These are phyloP conservation scores for Geotrichum candidum DNA, from an alignment of 1,139 yeast species.

Conservation along the genomic window DNA sequence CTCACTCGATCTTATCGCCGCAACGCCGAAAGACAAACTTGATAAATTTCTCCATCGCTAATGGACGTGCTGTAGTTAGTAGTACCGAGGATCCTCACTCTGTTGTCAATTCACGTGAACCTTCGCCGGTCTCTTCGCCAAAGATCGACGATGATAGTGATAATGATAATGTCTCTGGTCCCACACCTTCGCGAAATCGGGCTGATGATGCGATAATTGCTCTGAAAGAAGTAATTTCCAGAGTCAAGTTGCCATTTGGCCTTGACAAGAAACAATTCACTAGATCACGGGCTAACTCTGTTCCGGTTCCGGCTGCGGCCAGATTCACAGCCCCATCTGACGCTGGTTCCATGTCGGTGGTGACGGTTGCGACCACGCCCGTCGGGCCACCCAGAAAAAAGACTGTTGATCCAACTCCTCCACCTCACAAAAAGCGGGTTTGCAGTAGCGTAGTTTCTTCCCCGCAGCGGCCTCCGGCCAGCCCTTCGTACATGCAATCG, in stretches of 20 bases:
- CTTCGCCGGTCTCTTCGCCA: background rate
- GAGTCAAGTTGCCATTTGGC: background rate
- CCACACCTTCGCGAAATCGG: background rate
- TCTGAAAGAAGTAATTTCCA: slow-evolving; percentile 12
- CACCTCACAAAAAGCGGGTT: slow-evolving; percentile 5
- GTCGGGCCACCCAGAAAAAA: background rate
- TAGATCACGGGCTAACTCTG: slow-evolving; percentile 10
- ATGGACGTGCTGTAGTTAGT: slow-evolving; percentile 12
- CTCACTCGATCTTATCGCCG: slow-evolving; percentile 1
- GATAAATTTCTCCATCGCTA: slow-evolving; percentile 9
- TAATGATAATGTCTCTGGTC: background rate
- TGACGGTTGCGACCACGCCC: background rate
- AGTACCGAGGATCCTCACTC: background rate
- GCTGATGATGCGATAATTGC: slow-evolving; percentile 15
- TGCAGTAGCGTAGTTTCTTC: slow-evolving; percentile 5
- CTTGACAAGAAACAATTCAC: background rate
- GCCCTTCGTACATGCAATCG: slow-evolving; percentile 4
- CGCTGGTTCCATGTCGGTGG: background rate
- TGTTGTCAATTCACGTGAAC: background rate
- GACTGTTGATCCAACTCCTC: background rate
- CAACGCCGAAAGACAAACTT: slow-evolving; percentile 1
- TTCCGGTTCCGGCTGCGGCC: slow-evolving; percentile 2
- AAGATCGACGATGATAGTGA: background rate
- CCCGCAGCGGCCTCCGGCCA: slow-evolving; percentile 8
- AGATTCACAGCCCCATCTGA: background rate